phyloP scores from a whole-genome alignment of 768 basidiomycete species.

The Suillus paluster region DNA sequence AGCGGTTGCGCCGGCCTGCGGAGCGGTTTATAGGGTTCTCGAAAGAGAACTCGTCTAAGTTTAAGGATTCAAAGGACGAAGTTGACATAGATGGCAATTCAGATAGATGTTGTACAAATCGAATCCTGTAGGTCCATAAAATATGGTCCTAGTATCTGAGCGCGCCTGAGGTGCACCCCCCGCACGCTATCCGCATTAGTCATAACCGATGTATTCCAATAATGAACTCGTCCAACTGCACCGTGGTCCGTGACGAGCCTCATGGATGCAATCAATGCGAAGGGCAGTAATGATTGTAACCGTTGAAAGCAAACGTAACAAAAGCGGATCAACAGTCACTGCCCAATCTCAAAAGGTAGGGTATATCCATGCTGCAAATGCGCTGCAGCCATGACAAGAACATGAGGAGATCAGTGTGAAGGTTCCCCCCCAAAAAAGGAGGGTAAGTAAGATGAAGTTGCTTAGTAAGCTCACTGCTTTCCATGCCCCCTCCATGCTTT shows the following conservation, averaged over 20 bases:
- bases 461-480: constrained; percentile 21
- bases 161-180: background rate
- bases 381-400: constrained; percentile 4
- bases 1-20: constrained; percentile 45
- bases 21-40: constrained; percentile 45
- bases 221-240: background rate
- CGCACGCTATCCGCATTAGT: background rate
- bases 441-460: constrained; percentile 26
- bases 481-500: constrained; percentile 29
- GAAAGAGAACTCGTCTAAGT: constrained; percentile 38
- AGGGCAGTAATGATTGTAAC: background rate
- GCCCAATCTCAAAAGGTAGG: constrained; percentile 1
- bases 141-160: background rate
- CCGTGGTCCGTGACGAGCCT: background rate
- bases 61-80: constrained; percentile 7
- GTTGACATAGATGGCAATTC: constrained; percentile 10
- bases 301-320: background rate
- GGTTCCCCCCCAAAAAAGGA: constrained; percentile 28
- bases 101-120: background rate
- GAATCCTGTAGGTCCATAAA: background rate
- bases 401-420: background rate
- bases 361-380: background rate
- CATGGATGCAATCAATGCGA: background rate
- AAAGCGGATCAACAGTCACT: background rate
- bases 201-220: background rate